phyloP scores from a whole-genome alignment of 495 filamentous ascomycete species.

The Podospora pseudoanserina region DNA sequence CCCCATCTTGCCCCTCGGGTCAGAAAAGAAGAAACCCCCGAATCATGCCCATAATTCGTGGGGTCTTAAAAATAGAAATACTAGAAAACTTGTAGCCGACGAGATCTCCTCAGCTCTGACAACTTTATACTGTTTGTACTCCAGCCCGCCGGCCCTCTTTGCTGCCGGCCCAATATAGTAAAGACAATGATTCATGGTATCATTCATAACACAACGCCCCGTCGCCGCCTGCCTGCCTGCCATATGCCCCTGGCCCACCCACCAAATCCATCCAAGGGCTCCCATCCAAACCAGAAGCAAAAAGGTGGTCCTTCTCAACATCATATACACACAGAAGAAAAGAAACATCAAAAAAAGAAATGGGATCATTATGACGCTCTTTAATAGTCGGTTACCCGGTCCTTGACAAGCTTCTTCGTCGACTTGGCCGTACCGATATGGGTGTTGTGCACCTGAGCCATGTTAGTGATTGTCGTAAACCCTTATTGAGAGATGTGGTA shows the following conservation, averaged over 20 bases:
- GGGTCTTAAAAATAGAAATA: background rate
- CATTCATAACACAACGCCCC: constrained; percentile 10
- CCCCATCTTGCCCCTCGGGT: background rate
- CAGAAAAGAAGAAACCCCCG: background rate
- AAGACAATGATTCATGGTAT: constrained; percentile 19
- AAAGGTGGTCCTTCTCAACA: constrained; percentile 8
- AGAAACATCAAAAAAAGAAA: background rate
- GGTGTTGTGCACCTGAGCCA: constrained; percentile 67
- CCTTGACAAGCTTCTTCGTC: constrained; percentile 54
- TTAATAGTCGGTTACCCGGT: constrained; percentile 4
- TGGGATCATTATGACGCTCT: background rate
- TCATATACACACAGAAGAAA: constrained; percentile 13
- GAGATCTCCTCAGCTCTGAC: background rate
- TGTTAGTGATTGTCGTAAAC: constrained; percentile 2
- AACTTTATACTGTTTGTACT: background rate
- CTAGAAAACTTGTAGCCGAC: background rate
- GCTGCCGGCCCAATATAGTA: background rate
- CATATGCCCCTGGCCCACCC: background rate
- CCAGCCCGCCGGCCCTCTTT: background rate
- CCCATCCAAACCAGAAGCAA: constrained; percentile 10
- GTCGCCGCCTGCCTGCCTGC: constrained; percentile 8
- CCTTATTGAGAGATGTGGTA: constrained; percentile 4
- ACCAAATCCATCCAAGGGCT: background rate
- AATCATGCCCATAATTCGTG: background rate
- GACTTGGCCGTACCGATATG: constrained; percentile 84